Conservation (phyloP, 306 rosid species). For the Cucumis melo region DNA sequence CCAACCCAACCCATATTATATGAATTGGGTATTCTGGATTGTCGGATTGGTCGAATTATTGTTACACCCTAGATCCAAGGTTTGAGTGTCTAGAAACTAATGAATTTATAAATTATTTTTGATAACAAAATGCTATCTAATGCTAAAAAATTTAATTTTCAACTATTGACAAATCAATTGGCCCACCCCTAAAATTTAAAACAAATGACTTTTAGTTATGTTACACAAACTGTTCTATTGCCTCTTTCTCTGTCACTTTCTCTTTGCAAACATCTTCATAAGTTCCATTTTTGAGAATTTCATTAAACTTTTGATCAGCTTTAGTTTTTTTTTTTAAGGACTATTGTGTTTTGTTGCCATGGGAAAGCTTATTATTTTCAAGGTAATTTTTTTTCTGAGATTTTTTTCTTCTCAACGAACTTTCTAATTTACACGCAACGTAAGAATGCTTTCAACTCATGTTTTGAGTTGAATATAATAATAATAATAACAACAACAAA, state of each 20-base stretch:
- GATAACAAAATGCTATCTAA: too few relatives aligned
- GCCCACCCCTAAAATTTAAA: neutral
- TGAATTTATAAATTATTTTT: too few relatives aligned
- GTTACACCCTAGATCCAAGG: too few relatives aligned
- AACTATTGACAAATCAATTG: neutral
- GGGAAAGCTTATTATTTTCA: neutral
- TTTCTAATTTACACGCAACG: neutral
- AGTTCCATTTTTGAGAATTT: neutral
- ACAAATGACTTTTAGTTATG: neutral
- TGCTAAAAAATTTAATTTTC: too few relatives aligned
- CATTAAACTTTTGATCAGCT: too few relatives aligned
- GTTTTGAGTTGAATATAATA: neutral
- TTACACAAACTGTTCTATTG: neutral
- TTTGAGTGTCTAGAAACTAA: too few relatives aligned
- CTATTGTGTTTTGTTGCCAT: neutral
- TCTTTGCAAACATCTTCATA: neutral
- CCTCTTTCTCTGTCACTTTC: neutral
- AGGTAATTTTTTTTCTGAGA: neutral
- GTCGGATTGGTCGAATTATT: too few relatives aligned
- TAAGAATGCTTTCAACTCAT: neutral
- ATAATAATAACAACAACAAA: too few relatives aligned
- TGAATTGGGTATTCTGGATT: too few relatives aligned
- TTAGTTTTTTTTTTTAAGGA: too few relatives aligned
- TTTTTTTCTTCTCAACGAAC: neutral
- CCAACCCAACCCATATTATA: too few relatives aligned